Conservation (phyloP, 495 filamentous ascomycete species). For the Paragyromitra xinjiangensis region DNA sequence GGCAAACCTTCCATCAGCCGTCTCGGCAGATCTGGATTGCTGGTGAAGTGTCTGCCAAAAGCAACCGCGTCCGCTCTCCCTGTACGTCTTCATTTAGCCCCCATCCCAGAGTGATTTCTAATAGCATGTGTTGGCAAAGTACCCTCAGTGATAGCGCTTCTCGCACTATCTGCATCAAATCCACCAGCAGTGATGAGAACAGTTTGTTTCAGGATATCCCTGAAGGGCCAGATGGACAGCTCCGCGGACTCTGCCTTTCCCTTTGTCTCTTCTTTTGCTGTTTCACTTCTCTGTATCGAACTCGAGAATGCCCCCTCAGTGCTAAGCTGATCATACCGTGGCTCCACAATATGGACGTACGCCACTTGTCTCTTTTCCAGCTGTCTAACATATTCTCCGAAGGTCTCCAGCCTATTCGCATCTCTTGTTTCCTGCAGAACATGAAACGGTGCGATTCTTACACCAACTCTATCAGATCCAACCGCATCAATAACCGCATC, state of each 20-base stretch:
- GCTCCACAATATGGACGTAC: conserved; percentile 73
- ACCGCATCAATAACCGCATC: conserved; percentile 70
- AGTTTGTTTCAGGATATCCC: conserved; percentile 63
- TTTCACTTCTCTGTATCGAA: conserved; percentile 36
- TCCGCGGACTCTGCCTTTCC: conserved; percentile 59
- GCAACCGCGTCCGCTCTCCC: conserved; percentile 63
- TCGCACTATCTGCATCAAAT: conserved; percentile 64
- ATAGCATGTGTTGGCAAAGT: conserved; percentile 38
- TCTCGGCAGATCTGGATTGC: conserved; percentile 76
- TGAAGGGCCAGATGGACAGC: conserved; percentile 66
- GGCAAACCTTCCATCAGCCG: conserved; percentile 66
- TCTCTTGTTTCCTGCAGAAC: conserved; percentile 72
- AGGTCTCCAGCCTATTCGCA: conserved; percentile 68
- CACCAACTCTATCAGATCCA: conserved; percentile 68
- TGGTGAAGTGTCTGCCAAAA: conserved; percentile 73
- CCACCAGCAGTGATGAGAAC: conserved; percentile 72
- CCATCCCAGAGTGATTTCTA: neutral
- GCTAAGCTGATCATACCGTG: conserved; percentile 61
- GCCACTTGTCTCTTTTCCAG: conserved; percentile 66
- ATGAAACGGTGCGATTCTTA: conserved; percentile 72
- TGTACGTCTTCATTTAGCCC: conserved; percentile 2
- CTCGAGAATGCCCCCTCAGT: conserved; percentile 58
- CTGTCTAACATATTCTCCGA: conserved; percentile 65
- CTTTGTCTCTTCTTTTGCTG: conserved; percentile 60
- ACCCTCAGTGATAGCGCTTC: conserved; percentile 66